Evolutionary conservation across 805 yeast genomes (phyloP).

Genomic region (Hanseniaspora meyeri): DNA sequence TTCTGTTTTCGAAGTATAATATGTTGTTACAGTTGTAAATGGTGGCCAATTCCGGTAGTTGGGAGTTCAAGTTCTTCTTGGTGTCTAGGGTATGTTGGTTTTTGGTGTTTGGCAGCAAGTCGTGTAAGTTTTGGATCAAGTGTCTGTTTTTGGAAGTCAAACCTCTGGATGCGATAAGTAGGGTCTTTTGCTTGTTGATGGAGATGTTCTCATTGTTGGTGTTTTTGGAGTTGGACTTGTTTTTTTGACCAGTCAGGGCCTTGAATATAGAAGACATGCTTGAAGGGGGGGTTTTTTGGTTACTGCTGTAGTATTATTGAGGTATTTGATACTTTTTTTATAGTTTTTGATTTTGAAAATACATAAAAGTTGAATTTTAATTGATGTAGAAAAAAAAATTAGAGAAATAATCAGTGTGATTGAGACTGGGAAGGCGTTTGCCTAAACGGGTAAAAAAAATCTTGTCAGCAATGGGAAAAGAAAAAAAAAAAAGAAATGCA

Average conservation of each 20-base stretch:
- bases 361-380: too few relatives aligned
- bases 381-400: too few relatives aligned
- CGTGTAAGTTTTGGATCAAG: conserved; percentile 65
- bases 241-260: conserved; percentile 43
- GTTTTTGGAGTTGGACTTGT: conserved; percentile 22
- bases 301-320: background rate
- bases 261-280: conserved; percentile 63
- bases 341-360: background rate
- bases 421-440: too few relatives aligned
- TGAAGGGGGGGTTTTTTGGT: background rate
- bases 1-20: conserved; percentile 87
- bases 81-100: conserved; percentile 94
- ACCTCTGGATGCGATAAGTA: conserved; percentile 87
- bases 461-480: too few relatives aligned
- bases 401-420: background rate
- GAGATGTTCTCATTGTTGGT: conserved; percentile 36
- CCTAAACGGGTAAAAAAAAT: background rate
- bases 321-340: background rate
- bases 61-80: conserved; percentile 71
- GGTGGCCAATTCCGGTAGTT: conserved; percentile 86
- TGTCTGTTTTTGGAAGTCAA: conserved; percentile 93
- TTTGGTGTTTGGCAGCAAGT: conserved; percentile 83
- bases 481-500: too few relatives aligned
- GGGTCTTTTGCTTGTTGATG: conserved; percentile 76
- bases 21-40: conserved; percentile 93